Percentiles rank a stretch among this genome's conserved stretches.
phyloP scores from a whole-genome alignment of 768 basidiomycete species.

The Xanthoconium stramineum region DNA sequence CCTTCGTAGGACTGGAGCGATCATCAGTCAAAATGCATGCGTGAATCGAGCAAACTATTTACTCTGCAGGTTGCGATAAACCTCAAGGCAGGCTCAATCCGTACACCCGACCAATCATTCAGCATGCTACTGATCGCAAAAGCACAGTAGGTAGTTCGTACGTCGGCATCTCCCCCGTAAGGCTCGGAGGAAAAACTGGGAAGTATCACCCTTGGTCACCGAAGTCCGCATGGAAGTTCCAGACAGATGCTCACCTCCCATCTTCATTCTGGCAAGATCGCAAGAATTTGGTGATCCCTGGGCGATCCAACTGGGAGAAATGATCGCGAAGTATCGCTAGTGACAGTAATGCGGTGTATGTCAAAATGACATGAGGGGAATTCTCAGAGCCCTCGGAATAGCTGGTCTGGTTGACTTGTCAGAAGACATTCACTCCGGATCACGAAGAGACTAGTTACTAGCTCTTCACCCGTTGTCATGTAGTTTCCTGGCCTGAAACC shows the following conservation, averaged over 20 bases:
- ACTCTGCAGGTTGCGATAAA: conserved; percentile 78
- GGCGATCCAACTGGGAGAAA: conserved; percentile 64
- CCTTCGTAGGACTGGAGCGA: conserved; percentile 82
- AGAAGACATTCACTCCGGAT: conserved; percentile 2
- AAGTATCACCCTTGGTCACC: conserved; percentile 1
- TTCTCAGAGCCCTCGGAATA: conserved; percentile 50
- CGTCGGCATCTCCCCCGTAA: conserved; percentile 67
- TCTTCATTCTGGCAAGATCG: conserved; percentile 70
- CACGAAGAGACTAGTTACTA: conserved; percentile 7
- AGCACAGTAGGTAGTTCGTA: conserved; percentile 84
- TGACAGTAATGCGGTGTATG: conserved; percentile 84
- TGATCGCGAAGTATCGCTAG: conserved; percentile 88
- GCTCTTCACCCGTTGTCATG: conserved; percentile 44
- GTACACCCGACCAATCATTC: conserved; percentile 73
- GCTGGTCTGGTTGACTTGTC: conserved; percentile 24
- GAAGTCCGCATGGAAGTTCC: conserved; percentile 11
- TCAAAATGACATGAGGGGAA: conserved; percentile 85
- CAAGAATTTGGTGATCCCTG: conserved; percentile 66
- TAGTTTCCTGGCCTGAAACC: conserved; percentile 77
- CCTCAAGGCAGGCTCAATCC: conserved; percentile 53
- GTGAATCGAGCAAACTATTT: conserved; percentile 17
- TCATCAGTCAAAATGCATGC: neutral
- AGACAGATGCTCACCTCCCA: conserved; percentile 60
- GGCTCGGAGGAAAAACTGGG: conserved; percentile 70
- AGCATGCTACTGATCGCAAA: conserved; percentile 80